Evolutionary conservation across 768 basidiomycete species (phyloP), one percentile per base, ranked within the genome.

Genomic region (Butyriboletus loyo): DNA sequence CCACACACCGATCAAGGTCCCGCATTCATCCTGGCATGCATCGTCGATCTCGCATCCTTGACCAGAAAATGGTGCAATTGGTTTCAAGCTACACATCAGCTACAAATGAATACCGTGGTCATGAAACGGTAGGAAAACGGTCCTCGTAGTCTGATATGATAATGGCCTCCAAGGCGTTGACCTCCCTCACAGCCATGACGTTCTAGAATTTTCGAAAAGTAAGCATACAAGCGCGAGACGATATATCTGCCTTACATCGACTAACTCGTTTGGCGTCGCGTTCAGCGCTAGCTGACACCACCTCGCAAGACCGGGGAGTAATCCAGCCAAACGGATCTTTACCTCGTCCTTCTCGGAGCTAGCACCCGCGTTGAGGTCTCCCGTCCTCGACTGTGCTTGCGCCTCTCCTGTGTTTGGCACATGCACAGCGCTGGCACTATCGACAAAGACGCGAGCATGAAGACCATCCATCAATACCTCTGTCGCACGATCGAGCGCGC

Each of bases 281-380:
- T 82, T 78, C 59, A 92, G 66, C 35, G 85, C 84, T 52, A 83
- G 52, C 56, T 81, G 81, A 61, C 85, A 86, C 91, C 92, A 93
- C 51, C 83, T 74, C 49, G 87, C 84, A 37, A 97, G 71, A 1
- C 82, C 87, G 5, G 93, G 94, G 27, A 98, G 71, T 59, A 96
- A 71, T 6, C 85, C 84, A 14, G 92, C 95, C 14, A 97, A 68
- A 41, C 89, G 74, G 45, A 90, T 80, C 58, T 79, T 77, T 44
- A 76, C 66, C 27, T 78, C 79, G 39, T 76, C 67, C 36, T 48
- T 58, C 37, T 54, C 54, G 14, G 25, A 25, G 27, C 15, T 21
- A 1, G 50, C 21, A 17, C 39, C 41, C 3, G 37, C 74, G 21
- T 52, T 55, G 36, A 55, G 55, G 30, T 57, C 47, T 24, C 63